Conservation (phyloP, 176 grass and related monocot genomes). For the Eleusine indica region DNA sequence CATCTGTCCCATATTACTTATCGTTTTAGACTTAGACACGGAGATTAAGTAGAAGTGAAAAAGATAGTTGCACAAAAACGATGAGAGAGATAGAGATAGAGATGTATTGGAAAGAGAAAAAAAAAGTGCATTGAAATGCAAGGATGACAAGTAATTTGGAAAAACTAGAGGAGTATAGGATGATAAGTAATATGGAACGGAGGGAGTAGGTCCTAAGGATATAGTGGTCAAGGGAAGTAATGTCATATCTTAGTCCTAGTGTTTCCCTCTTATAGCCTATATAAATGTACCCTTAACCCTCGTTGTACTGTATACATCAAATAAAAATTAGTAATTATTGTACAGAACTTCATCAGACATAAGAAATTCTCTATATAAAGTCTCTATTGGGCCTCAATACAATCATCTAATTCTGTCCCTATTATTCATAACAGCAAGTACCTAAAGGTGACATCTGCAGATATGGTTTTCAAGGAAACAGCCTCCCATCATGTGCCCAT, state of each 20-base stretch:
- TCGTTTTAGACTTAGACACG: no score
- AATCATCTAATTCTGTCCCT: no score
- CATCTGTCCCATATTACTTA: no score
- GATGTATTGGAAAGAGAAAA: no score
- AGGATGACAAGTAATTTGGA: no score
- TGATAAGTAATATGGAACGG: no score
- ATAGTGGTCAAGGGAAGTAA: neutral
- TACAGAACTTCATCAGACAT: constrained; percentile 10
- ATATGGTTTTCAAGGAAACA: constrained; percentile 76
- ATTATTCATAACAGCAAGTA: constrained; percentile 29
- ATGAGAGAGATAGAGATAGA: no score
- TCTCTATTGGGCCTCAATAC: no score
- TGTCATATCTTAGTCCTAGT: neutral
- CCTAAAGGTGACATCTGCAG: constrained; percentile 86
- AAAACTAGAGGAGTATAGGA: no score
- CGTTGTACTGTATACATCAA: neutral
- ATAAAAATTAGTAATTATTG: neutral
- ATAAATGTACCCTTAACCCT: neutral
- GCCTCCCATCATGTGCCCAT: constrained; percentile 72
- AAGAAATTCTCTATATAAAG: neutral
- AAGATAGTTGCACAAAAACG: no score
- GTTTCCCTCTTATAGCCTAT: neutral
- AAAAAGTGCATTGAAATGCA: no score
- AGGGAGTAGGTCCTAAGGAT: neutral
- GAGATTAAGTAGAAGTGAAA: no score